phyloP scores from a whole-genome alignment of 2,329 filamentous ascomycete genomes.

The Phialophora chinensis region DNA sequence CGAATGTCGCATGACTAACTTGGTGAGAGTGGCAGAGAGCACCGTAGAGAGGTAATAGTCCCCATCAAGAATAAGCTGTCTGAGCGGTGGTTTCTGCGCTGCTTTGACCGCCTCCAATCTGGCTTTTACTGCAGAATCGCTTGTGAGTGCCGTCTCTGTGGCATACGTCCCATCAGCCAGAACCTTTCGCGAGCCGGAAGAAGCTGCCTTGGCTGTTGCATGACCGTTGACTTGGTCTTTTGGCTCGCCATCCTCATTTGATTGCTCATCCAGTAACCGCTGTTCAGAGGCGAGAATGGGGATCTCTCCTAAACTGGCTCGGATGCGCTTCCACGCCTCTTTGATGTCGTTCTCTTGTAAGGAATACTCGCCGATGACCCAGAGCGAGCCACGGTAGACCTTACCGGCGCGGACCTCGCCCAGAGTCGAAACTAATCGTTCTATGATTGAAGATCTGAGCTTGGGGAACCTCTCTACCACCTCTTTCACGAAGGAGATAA shows the following conservation, averaged over 20 bases:
- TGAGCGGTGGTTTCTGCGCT: conserved; percentile 91
- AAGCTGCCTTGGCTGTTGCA: conserved; percentile 73
- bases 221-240: conserved; percentile 79
- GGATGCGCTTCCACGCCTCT: conserved; percentile 95
- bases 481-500: conserved; percentile 98
- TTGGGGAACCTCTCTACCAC: conserved; percentile 98
- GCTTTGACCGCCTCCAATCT: conserved; percentile 96
- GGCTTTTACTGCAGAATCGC: conserved; percentile 84
- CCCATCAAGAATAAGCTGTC: conserved; percentile 93
- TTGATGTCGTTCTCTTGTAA: conserved; percentile 91
- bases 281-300: conserved; percentile 96
- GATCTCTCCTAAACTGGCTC: conserved; percentile 92
- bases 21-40: conserved; percentile 92
- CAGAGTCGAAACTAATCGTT: conserved; percentile 85
- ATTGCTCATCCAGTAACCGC: conserved; percentile 81
- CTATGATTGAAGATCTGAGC: conserved; percentile 83
- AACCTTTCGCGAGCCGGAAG: conserved; percentile 78
- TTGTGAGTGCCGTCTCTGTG: conserved; percentile 93
- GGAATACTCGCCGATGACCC: conserved; percentile 98
- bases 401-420: conserved; percentile 95
- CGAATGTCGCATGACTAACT: conserved; percentile 95
- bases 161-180: conserved; percentile 97
- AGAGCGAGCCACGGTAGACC: conserved; percentile 93
- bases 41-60: conserved; percentile 97
- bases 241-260: conserved; percentile 68